A percentile compares a stretch with the other conserved stretches of the same genome.
Evolutionary conservation across 495 filamentous ascomycete species (phyloP).

Genomic region (Penicillium subrubescens): DNA sequence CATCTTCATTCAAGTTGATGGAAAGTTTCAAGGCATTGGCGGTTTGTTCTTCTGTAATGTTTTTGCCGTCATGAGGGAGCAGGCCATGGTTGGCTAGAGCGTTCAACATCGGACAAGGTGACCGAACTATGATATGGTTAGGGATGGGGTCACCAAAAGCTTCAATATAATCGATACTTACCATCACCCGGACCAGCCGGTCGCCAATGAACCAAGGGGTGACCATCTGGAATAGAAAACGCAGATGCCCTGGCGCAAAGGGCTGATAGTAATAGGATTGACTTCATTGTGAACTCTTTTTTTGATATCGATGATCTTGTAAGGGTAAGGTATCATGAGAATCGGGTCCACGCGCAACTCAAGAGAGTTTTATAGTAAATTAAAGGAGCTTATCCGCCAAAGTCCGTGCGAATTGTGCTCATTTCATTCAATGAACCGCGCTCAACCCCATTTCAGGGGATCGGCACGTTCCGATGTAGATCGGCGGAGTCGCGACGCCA

Average conservation of each 20-base stretch:
- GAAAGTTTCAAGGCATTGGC: background rate
- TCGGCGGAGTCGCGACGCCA: background rate
- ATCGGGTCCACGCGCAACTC: background rate
- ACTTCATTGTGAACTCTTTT: background rate
- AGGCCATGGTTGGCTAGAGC: background rate
- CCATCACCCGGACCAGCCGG: background rate
- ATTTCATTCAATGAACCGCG: background rate
- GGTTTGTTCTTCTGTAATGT: background rate
- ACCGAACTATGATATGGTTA: background rate
- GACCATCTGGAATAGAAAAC: background rate
- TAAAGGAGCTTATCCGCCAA: background rate
- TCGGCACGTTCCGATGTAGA: background rate
- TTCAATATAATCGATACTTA: background rate
- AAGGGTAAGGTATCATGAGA: background rate
- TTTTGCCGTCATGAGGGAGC: background rate
- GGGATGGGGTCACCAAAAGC: background rate
- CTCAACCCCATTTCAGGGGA: background rate
- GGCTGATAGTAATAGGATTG: background rate
- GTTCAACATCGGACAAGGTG: constrained; percentile 3
- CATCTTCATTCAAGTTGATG: background rate
- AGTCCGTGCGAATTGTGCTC: background rate
- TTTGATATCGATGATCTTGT: background rate
- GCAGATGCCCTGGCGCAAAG: background rate
- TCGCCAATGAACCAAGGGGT: background rate
- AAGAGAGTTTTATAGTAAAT: background rate